Conservation (phyloP, 2,329 filamentous ascomycete genomes). For the Xylariaceae sp. region DNA sequence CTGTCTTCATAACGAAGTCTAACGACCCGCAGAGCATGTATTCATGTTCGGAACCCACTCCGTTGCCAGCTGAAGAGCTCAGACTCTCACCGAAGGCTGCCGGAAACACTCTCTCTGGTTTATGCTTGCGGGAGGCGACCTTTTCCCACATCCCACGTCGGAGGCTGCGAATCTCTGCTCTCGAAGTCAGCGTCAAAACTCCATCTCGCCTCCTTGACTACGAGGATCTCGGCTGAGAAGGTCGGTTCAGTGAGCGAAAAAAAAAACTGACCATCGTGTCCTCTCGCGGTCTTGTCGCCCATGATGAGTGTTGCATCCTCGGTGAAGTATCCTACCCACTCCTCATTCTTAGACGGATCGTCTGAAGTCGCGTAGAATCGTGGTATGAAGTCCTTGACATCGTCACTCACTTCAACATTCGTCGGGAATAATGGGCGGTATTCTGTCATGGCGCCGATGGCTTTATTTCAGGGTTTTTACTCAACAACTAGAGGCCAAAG, state of each 20-base stretch:
- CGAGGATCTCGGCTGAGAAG: no score
- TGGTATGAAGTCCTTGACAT: constrained; percentile 33
- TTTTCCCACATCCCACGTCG: constrained; percentile 38
- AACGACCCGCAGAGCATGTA: constrained; percentile 29
- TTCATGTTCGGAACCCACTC: constrained; percentile 23
- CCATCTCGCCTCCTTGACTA: no score
- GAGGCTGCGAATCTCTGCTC: constrained; percentile 36
- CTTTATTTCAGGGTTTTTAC: no score
- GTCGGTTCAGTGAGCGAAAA: no score
- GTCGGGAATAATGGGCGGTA: constrained; percentile 17
- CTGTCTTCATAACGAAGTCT: constrained; percentile 16
- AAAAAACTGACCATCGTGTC: constrained; percentile 26
- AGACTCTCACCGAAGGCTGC: constrained; percentile 24
- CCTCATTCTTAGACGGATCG: constrained; percentile 33
- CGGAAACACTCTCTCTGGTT: constrained; percentile 38
- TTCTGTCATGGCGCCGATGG: not conserved
- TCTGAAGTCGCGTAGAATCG: constrained; percentile 43
- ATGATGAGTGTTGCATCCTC: constrained; percentile 39
- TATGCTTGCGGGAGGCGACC: constrained; percentile 36
- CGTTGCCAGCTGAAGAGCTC: constrained; percentile 2
- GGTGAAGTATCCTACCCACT: constrained; percentile 39
- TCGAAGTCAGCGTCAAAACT: not conserved
- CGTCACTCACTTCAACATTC: not conserved
- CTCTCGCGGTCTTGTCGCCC: constrained; percentile 34
- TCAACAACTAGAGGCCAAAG: no score